These are phyloP conservation scores for Ogataea henricii DNA, from an alignment of 805 yeast species.

Conservation along the genomic window DNA sequence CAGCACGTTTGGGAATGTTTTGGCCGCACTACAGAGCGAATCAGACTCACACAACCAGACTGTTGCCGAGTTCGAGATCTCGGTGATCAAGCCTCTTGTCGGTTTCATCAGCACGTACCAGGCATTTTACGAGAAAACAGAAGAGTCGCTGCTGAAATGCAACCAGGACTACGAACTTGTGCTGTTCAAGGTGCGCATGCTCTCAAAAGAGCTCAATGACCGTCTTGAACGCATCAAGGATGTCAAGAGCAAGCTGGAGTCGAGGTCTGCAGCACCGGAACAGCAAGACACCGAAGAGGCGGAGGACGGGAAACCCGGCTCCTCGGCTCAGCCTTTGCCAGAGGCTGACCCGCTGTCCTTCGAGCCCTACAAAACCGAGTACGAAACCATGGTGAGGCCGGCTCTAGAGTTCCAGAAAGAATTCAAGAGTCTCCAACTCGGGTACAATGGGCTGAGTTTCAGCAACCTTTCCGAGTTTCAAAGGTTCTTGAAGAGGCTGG, in stretches of 20 bases:
- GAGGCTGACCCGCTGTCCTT: conserved; percentile 4
- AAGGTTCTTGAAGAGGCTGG: conserved; percentile 8
- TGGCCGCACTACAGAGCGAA: conserved; percentile 3
- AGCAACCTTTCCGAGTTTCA: conserved; percentile 13
- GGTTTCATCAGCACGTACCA: conserved; percentile 12
- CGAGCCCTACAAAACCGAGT: conserved; percentile 13
- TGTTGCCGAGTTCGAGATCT: conserved; percentile 4
- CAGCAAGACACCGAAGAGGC: not conserved
- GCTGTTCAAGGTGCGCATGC: conserved; percentile 1
- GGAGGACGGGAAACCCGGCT: not conserved
- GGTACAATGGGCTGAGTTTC: conserved; percentile 15
- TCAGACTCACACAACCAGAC: conserved; percentile 1
- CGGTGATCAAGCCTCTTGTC: conserved; percentile 10
- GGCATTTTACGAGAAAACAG: conserved; percentile 9
- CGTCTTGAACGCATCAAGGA: conserved; percentile 9
- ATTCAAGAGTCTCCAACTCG: conserved; percentile 5
- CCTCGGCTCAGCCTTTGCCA: not conserved
- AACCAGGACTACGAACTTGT: conserved; percentile 7
- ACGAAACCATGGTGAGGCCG: conserved; percentile 6
- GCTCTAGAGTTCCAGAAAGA: conserved; percentile 9
- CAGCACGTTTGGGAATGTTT: not conserved
- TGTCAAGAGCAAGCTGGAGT: not conserved
- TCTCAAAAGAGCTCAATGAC: conserved; percentile 11
- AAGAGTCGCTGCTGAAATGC: conserved; percentile 1
- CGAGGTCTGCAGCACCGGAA: too few species aligned